These are phyloP conservation scores for Barnettozyma wickerhamii DNA, from an alignment of 805 yeast species.

Conservation along the genomic window DNA sequence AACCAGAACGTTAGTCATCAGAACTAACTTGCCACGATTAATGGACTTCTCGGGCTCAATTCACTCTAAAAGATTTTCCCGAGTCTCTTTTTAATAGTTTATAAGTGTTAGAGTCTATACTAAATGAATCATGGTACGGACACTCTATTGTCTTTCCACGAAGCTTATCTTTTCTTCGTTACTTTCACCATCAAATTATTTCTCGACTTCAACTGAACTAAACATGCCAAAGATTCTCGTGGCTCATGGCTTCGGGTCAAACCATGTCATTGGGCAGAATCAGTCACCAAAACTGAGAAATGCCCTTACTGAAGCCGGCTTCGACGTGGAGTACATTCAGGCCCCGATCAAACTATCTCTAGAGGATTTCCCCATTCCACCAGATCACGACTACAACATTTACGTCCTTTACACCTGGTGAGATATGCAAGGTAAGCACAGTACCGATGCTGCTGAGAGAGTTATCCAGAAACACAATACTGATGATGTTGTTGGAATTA, in stretches of 20 bases:
- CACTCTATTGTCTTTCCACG: too few relatives aligned
- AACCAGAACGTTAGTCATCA: too few relatives aligned
- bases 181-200: too few relatives aligned
- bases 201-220: too few relatives aligned
- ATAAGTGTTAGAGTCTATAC: too few relatives aligned
- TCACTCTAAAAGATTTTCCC: too few relatives aligned
- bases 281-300: slow-evolving; percentile 46
- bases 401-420: slow-evolving; percentile 11
- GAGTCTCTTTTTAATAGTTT: too few relatives aligned
- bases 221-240: slow-evolving; percentile 8
- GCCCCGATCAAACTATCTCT: slow-evolving; percentile 65
- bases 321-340: slow-evolving; percentile 62
- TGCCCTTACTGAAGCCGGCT: slow-evolving; percentile 47
- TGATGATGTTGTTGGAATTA: slow-evolving; percentile 10
- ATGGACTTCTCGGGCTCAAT: too few relatives aligned
- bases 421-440: slow-evolving; percentile 3
- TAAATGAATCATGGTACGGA: too few relatives aligned
- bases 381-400: slow-evolving; percentile 27
- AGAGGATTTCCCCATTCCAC: slow-evolving; percentile 53
- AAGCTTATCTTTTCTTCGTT: too few relatives aligned
- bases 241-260: slow-evolving; percentile 12
- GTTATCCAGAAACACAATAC: neutral
- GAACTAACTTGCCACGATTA: too few relatives aligned
- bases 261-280: slow-evolving; percentile 2
- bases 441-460: neutral